These are phyloP conservation scores for Fusarium drepaniforme DNA, from an alignment of 2,329 filamentous ascomycete genomes.

Conservation along the genomic window DNA sequence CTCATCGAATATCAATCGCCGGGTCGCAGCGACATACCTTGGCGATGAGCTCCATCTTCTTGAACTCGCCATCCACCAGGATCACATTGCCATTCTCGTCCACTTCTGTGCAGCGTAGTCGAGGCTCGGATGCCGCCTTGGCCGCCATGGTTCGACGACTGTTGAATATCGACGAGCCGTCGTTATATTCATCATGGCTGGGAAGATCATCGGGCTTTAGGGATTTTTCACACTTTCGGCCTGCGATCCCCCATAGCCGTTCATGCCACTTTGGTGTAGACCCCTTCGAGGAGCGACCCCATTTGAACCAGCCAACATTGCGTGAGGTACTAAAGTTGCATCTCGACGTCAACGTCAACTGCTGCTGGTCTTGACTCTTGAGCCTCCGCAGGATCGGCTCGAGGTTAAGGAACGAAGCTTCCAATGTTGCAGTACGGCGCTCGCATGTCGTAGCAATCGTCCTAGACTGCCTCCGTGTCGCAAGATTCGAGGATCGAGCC, in stretches of 20 bases:
- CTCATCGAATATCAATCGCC: neutral
- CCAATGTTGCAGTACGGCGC: constrained; percentile 35
- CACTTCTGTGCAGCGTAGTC: constrained; percentile 93
- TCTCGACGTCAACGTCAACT: constrained; percentile 18
- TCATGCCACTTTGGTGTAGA: constrained; percentile 60
- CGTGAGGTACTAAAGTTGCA: constrained; percentile 48
- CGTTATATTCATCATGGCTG: constrained; percentile 68
- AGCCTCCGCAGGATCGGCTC: constrained; percentile 34
- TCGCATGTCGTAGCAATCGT: constrained; percentile 19
- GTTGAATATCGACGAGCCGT: constrained; percentile 70
- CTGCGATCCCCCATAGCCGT: constrained; percentile 59
- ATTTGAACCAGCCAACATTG: constrained; percentile 35
- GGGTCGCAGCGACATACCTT: constrained; percentile 70
- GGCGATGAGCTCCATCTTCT: constrained; percentile 96
- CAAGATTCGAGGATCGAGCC: constrained; percentile 23
- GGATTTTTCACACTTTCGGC: constrained; percentile 53
- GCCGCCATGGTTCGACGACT: constrained; percentile 77
- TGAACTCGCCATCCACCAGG: constrained; percentile 94
- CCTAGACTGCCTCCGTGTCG: constrained; percentile 27
- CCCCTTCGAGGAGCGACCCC: constrained; percentile 29
- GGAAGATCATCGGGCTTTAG: constrained; percentile 71
- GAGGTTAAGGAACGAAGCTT: constrained; percentile 48
- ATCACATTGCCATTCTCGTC: constrained; percentile 94
- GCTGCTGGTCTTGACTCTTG: constrained; percentile 12
- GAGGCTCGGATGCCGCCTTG: constrained; percentile 86